Conservation (phyloP, 2,329 filamentous ascomycete species). For the Cordyceps cateniannulata region DNA sequence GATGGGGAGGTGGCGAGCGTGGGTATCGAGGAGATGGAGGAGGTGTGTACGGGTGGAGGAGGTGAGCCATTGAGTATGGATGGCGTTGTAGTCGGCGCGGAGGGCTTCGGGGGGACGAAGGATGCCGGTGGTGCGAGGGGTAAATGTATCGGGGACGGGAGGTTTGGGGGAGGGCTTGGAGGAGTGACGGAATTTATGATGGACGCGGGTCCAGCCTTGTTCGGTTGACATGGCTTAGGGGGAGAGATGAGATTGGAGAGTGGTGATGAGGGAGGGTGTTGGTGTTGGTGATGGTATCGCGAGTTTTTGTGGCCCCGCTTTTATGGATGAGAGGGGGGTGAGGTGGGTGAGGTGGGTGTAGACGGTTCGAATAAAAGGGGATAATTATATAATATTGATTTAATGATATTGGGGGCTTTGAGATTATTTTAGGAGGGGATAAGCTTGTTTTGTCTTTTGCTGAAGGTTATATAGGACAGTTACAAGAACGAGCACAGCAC, state of each 20-base stretch:
- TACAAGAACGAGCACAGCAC: too few species aligned
- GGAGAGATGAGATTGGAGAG: neutral
- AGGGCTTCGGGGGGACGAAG: conserved; percentile 22
- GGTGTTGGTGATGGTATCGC: too few species aligned
- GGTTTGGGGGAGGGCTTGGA: neutral
- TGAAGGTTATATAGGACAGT: too few species aligned
- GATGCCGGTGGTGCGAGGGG: conserved; percentile 13
- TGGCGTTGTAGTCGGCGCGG: conserved; percentile 22
- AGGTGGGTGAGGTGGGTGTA: too few species aligned
- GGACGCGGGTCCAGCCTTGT: neutral
- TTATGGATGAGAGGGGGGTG: too few species aligned
- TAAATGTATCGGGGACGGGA: conserved; percentile 1
- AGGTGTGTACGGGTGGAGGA: conserved; percentile 26
- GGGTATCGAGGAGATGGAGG: conserved; percentile 24
- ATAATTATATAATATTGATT: too few species aligned
- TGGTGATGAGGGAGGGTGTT: too few species aligned
- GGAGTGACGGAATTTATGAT: neutral
- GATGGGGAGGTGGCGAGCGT: conserved; percentile 15
- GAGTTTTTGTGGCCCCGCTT: too few species aligned
- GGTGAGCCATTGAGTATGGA: conserved; percentile 23
- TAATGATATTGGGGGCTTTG: too few species aligned
- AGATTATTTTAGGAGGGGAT: too few species aligned
- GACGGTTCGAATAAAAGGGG: too few species aligned
- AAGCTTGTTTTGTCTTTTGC: too few species aligned
- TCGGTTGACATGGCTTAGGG: neutral